Percentiles rank a stretch among this genome's conserved stretches.
phyloP scores from a whole-genome alignment of 768 basidiomycete genomes.

The Leccinum rimulosum region DNA sequence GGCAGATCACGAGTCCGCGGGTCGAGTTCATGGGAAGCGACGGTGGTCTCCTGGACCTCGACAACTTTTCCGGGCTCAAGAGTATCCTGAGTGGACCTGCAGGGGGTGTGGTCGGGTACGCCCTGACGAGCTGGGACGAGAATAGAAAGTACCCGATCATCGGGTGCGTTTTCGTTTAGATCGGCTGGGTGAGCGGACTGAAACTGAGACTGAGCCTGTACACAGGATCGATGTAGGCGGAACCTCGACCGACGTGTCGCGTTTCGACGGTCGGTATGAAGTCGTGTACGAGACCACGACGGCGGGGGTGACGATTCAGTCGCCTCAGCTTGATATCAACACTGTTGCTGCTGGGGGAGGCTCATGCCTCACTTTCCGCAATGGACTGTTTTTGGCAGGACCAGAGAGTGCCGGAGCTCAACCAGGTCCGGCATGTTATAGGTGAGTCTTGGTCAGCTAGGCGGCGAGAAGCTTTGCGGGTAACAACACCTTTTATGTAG shows the following conservation, averaged over 20 bases:
- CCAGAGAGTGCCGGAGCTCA: slow-evolving; percentile 93
- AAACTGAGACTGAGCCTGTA: background rate
- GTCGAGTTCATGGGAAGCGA: slow-evolving; percentile 98
- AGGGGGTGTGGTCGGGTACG: slow-evolving; percentile 94
- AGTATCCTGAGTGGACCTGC: slow-evolving; percentile 92
- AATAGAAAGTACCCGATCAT: slow-evolving; percentile 72
- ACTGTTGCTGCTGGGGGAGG: slow-evolving; percentile 96
- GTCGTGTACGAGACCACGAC: slow-evolving; percentile 95
- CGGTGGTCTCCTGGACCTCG: slow-evolving; percentile 75
- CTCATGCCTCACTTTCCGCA: slow-evolving; percentile 82
- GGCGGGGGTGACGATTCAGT: slow-evolving; percentile 89
- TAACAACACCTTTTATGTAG: slow-evolving; percentile 34
- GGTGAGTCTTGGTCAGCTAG: slow-evolving; percentile 42
- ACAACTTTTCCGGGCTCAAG: slow-evolving; percentile 90
- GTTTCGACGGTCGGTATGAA: slow-evolving; percentile 89
- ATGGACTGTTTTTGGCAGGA: slow-evolving; percentile 88
- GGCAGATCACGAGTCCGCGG: slow-evolving; percentile 54
- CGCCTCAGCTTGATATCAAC: slow-evolving; percentile 92
- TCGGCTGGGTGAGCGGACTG: background rate
- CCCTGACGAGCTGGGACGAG: slow-evolving; percentile 83
- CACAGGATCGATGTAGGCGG: slow-evolving; percentile 87
- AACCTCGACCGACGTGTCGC: slow-evolving; percentile 93
- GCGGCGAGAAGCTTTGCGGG: background rate
- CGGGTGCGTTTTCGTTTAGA: slow-evolving; percentile 49
- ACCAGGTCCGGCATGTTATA: slow-evolving; percentile 90